Percentiles rank a stretch among this genome's conserved stretches.
Evolutionary conservation across 345 rosid species (phyloP).

Genomic region (Gossypium herbaceum): DNA sequence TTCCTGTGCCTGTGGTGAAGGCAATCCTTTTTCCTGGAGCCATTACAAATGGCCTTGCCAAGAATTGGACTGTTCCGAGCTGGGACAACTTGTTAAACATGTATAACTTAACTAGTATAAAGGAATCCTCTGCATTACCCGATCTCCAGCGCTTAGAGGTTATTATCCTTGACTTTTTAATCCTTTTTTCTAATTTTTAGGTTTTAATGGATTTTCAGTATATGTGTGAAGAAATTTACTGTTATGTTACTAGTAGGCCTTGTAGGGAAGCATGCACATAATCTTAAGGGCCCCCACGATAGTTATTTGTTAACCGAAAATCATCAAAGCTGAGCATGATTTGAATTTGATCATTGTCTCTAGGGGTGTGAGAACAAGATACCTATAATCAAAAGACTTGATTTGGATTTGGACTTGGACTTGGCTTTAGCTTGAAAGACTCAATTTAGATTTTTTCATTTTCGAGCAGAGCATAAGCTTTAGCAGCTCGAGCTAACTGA

Average conservation of each 20-base stretch:
- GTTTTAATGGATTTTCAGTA: neutral
- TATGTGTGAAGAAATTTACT: conserved; percentile 1
- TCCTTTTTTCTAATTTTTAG: conserved; percentile 3
- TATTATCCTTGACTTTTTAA: conserved; percentile 1
- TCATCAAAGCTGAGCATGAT: neutral
- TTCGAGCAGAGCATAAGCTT: neutral
- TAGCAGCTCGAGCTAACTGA: neutral
- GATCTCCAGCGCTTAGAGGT: conserved; percentile 98
- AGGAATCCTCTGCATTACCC: conserved; percentile 66
- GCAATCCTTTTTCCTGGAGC: conserved; percentile 89
- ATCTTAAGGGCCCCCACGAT: neutral
- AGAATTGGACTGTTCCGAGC: conserved; percentile 56
- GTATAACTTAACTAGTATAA: conserved; percentile 63
- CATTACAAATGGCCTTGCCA: conserved; percentile 47
- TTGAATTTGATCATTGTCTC: neutral
- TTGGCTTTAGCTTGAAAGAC: neutral
- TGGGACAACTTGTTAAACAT: conserved; percentile 65
- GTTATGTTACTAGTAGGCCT: neutral
- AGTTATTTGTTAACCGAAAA: neutral
- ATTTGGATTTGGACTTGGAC: neutral
- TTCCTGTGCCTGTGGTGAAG: conserved; percentile 77
- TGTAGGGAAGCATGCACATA: neutral
- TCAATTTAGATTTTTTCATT: neutral
- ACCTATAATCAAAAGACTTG: neutral
- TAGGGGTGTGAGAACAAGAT: neutral